Percentiles rank a stretch among this genome's conserved stretches.
These are phyloP conservation scores for Macadamia integrifolia DNA, from an alignment of 164 flowering plant genomes.

Conservation along the genomic window DNA sequence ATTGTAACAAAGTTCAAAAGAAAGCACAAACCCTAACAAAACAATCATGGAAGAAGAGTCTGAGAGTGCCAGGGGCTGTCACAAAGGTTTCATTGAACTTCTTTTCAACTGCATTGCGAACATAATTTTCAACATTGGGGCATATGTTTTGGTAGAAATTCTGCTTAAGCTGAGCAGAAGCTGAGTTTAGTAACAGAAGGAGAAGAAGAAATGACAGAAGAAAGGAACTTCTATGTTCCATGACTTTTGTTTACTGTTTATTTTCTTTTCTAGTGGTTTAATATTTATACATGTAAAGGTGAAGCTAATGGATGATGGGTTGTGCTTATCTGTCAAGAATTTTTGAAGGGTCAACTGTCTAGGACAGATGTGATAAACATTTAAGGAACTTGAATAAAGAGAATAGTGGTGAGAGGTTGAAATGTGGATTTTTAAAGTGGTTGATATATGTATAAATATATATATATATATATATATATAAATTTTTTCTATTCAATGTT, in stretches of 20 bases:
- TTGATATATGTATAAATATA: no score
- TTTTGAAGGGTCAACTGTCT: background rate
- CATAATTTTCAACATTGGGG: constrained; percentile 33
- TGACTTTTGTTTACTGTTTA: constrained; percentile 1
- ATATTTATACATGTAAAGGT: background rate
- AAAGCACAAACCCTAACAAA: constrained; percentile 26
- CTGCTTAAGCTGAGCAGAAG: constrained; percentile 28
- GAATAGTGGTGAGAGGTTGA: background rate
- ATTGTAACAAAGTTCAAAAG: background rate
- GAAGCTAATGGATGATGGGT: background rate
- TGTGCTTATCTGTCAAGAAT: constrained; percentile 19
- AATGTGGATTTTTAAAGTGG: background rate
- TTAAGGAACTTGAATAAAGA: background rate
- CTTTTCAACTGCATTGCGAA: constrained; percentile 21
- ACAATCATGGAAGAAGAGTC: constrained; percentile 44
- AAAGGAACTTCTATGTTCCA: constrained; percentile 12
- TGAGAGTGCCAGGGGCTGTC: constrained; percentile 38
- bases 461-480: no score
- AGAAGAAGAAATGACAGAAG: constrained; percentile 11
- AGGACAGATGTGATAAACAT: background rate
- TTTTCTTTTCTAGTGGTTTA: background rate
- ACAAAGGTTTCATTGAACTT: constrained; percentile 34
- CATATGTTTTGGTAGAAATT: constrained; percentile 28
- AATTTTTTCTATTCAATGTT: no score
- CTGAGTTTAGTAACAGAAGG: constrained; percentile 5